Base-by-base conservation (phyloP, 371 early-diverging fungal genomes). In the Mucor piriformis region DNA sequence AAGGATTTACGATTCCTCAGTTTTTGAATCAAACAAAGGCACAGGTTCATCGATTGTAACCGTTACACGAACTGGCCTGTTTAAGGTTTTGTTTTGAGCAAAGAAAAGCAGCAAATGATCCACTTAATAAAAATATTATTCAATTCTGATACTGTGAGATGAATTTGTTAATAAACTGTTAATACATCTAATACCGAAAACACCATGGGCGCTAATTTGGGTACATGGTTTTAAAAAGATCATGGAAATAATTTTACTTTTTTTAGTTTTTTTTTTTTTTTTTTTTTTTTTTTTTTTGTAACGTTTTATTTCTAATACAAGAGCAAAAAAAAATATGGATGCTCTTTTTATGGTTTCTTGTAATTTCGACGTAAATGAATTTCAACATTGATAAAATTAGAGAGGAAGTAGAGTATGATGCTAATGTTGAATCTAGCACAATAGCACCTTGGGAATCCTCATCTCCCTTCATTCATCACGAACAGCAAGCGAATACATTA, bases 251-350 rank as follows among this genome's bases (percentile, higher is more conserved):
- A 29, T 29, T 29, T 29, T 29, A 29, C 29, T 29, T 29, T 29
- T 29, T 29, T 29, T 29, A 29, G 29, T 8, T 29, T 29, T 29
- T 29, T 29, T 29, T 18, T 18, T 42, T 42, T 42, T 42, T 42
- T 42, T 42, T 42, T 42, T 42, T 42, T 20, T n/a, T 42, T 18
- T 18, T 42, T 42, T 42, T 42, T 42, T 42, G 42, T 42, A 42
- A 42, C 42, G 18, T 42, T 42, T 18, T 38, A 15, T 38, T 38
- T 38, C 6, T 10, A 42, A 18, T 42, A 42, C 42, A n/a, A 38
- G 16, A 38, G n/a, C 11, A 18, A 42, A 42, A 42, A 42, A 42
- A 42, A 42, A 18, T 18, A 42, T 42, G 20, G 18, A 18, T 42
- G 8, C 20, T 42, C 18, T 42, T 42, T 42, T 42, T 18, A 42